phyloP scores from a whole-genome alignment of 2,329 filamentous ascomycete genomes.

The Emmonsia crescens region DNA sequence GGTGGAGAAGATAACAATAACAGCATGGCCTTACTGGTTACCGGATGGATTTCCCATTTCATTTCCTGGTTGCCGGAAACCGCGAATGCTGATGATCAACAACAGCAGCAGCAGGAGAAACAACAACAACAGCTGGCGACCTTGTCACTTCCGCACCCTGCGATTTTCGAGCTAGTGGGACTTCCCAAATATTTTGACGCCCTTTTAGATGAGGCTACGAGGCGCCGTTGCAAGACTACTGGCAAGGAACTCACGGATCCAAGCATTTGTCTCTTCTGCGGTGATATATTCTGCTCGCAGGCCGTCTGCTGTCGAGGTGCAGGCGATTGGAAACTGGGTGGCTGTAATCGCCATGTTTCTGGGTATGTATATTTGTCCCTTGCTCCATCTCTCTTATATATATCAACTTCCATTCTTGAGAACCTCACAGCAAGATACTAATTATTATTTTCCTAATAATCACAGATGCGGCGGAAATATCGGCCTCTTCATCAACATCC shows the following conservation, averaged over 20 bases:
- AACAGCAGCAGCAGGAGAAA: background rate
- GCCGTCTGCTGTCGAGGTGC: conserved; percentile 73
- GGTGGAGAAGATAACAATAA: conserved; percentile 27
- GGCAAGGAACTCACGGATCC: conserved; percentile 87
- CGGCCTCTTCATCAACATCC: conserved; percentile 92
- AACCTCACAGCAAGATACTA: background rate
- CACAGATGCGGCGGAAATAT: conserved; percentile 74
- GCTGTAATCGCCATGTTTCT: conserved; percentile 80
- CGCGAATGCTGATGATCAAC: background rate
- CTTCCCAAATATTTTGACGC: conserved; percentile 86
- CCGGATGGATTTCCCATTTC: conserved; percentile 59
- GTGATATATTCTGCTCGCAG: conserved; percentile 93
- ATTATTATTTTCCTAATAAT: conserved; percentile 9
- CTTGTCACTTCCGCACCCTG: conserved; percentile 62
- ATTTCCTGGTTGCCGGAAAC: conserved; percentile 24
- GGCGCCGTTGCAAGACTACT: conserved; percentile 71
- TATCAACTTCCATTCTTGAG: background rate
- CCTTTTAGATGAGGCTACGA: conserved; percentile 83
- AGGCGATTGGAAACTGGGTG: conserved; percentile 53
- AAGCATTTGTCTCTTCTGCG: conserved; percentile 85
- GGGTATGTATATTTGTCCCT: conserved; percentile 48
- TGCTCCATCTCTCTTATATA: background rate
- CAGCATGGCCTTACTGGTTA: conserved; percentile 41
- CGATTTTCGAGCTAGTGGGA: conserved; percentile 87
- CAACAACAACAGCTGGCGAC: conserved; percentile 16